Evolutionary conservation across 1,284 basidiomycete genomes (phyloP), one percentile per base, ranked within the genome.

Genomic region (Malassezia equina): DNA sequence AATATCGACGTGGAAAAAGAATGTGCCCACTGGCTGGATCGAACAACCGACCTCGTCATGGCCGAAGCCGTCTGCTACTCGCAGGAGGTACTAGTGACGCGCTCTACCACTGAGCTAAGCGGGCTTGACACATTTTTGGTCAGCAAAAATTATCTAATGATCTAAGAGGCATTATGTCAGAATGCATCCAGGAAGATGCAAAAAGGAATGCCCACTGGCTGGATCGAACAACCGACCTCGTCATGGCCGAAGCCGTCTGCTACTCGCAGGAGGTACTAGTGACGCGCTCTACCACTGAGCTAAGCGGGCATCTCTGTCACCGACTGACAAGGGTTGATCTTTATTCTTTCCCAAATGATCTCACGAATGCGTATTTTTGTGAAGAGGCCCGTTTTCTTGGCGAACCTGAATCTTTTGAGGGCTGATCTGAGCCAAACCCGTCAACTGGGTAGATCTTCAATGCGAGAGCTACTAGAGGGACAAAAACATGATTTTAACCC

Each of bases 201-300:
- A 45, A 45, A 50, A 47, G 32, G 8, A 41, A 19, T 56, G 54
- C 54, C 54, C 54, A 47, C 49, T 56, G 54, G 54, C 54, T 56
- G 54, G 48, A 56, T 56, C 54, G 54, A 56, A 56, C 54, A 56
- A 56, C 54, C 54, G 54, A 56, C 54, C 54, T 56, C 54, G 54
- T 56, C 54, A 56, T 56, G 25, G 19, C 47, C 23, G 17, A 4
- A 31, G 24, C 42, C 12, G 19, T 44, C 19, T 43, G 42, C 33
- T 19, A 9, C n/a, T 7, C 49, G 54, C 48, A 43, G 54, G 54
- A 56, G 54, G 54, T 79, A 80, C 79, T 79, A 80, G 79, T 80
- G 79, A 80, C 78, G 80, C 80, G 79, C 80, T 81, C 79, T 80
- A 80, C 79, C 79, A 79, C 79, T 80, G 79, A 80, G 79, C 79